These are phyloP conservation scores for Solanum paucissectum DNA, from an alignment of 257 asterid species.

Conservation along the genomic window DNA sequence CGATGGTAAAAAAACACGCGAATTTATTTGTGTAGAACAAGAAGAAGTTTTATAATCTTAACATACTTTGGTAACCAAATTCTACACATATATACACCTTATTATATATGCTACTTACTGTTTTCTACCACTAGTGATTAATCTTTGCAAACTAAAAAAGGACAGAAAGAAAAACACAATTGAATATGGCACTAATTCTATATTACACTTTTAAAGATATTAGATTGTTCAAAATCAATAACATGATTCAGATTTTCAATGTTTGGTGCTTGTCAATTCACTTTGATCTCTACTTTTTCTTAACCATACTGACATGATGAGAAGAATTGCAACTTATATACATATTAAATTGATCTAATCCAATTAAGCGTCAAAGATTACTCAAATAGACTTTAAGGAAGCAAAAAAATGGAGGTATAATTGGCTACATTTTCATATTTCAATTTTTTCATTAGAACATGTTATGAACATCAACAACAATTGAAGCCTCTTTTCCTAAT, in stretches of 20 bases:
- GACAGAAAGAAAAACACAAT: neutral
- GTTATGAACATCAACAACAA: constrained; percentile 17
- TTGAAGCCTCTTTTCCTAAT: neutral
- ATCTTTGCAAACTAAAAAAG: too few species aligned
- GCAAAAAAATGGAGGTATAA: neutral
- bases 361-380: neutral
- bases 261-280: neutral
- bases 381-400: neutral
- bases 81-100: neutral
- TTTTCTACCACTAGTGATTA: neutral
- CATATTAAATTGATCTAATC: neutral
- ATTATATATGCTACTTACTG: neutral
- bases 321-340: neutral
- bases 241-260: neutral
- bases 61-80: neutral
- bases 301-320: neutral
- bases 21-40: too few species aligned
- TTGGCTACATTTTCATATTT: neutral
- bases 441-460: neutral
- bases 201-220: neutral
- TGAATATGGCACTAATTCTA: neutral
- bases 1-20: rapidly evolving
- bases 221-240: neutral
- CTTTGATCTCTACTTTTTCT: neutral
- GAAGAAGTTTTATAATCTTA: neutral